phyloP scores from a whole-genome alignment of 2,329 filamentous ascomycete genomes.

The Talaromyces amestolkiae region DNA sequence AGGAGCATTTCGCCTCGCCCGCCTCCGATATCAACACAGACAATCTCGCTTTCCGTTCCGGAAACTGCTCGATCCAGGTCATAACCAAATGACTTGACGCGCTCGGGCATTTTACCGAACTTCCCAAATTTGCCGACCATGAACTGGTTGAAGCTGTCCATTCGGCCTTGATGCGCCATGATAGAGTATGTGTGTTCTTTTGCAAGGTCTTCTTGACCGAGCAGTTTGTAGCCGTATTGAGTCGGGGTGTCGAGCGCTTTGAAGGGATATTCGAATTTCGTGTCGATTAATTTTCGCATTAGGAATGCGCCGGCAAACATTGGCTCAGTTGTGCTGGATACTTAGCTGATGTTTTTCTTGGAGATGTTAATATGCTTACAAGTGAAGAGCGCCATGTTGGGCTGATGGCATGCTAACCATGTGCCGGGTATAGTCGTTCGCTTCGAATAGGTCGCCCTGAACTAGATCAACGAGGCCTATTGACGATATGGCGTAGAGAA shows the following conservation, averaged over 20 bases:
- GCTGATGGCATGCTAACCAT: constrained; percentile 36
- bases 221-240: constrained; percentile 35
- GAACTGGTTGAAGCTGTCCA: constrained; percentile 41
- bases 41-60: constrained; percentile 20
- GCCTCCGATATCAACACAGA: constrained; percentile 40
- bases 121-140: constrained; percentile 41
- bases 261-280: constrained; percentile 38
- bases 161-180: constrained; percentile 37
- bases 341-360: background rate
- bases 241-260: constrained; percentile 33
- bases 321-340: constrained; percentile 34
- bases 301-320: constrained; percentile 37
- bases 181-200: constrained; percentile 37
- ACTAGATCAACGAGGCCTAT: constrained; percentile 35
- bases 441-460: constrained; percentile 30
- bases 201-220: constrained; percentile 31
- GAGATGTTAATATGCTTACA: constrained; percentile 25
- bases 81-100: constrained; percentile 32
- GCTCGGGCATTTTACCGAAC: constrained; percentile 34
- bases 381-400: constrained; percentile 39
- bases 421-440: constrained; percentile 37
- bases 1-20: constrained; percentile 38
- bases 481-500: constrained; percentile 38
- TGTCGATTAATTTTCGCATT: constrained; percentile 35
- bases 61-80: constrained; percentile 29